Base-by-base conservation (phyloP, 305 asterid species). In the Solanum chacoense region DNA sequence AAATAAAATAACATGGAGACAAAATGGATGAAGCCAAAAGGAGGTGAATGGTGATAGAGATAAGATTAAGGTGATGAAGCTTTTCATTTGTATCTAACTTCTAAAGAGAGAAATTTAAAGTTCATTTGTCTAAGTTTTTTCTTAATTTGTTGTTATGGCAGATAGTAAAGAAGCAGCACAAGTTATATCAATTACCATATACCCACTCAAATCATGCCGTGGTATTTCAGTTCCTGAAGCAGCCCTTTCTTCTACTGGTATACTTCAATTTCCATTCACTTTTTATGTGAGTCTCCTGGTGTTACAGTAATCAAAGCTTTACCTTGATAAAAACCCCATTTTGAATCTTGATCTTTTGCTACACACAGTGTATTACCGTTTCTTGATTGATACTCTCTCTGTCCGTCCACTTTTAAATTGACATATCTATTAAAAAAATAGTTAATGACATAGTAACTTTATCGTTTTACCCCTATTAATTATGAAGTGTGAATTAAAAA, bases 131-230 rank as follows among this genome's bases (percentile, higher is more conserved):
- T 4, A 35, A 11, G 31, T 76, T 36, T 35, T 11, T n/a, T n/a
- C 29, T 24, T 72, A 72, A 26, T 34, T 34, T 75, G 84, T 35
- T 22, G 32, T 2, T n/a, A 94, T 92, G 96, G 90, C 87, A 38
- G 90, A 85, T 22, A 65, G 29, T 20, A 84, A 50, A 8, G 84
- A n/a, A 38, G 91, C 29, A 67, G 94, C 93, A 5, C 89, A 74
- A 31, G 97, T 96, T 31, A 90, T 88, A 40, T 93, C 98, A 29
- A 92, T 96, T 73, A 88, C 89, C 28, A 92, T 96, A 35, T 95
- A 96, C 85, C 98, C 98, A 18, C 92, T 96, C 85, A 96, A 96
- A 91, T 96, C 98, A 6, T 95, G 98, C 95, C 95, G 96, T 8
- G 98, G 98, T 40, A 93, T 94, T 84, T 92, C 94, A 37, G 88